Base-by-base conservation (phyloP, 768 basidiomycete species). In the Pulveroboletus sp. region DNA sequence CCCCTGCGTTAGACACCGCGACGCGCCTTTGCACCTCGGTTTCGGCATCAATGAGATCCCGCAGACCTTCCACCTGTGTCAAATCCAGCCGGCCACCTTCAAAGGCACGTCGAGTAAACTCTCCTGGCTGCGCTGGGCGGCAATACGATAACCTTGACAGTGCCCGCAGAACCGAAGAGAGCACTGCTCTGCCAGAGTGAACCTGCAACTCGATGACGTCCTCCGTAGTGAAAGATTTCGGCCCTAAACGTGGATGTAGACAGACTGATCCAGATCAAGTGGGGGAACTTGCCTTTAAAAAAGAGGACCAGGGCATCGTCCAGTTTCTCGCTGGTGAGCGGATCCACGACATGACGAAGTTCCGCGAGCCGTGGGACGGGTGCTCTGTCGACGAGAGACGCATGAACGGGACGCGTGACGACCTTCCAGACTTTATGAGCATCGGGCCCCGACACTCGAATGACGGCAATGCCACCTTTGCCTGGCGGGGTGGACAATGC, bases 401-500 rank as follows among this genome's bases (percentile, higher is more conserved):
- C 27, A 23, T 20, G 52, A 17, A 48, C 3, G 6, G 71, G 64
- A 47, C 73, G 73, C 0, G 90, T 81, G 69, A 92, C 74, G 4
- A 59, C 63, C 31, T 69, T 66, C 80, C 84, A 88, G 2, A 90
- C 88, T 1, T 69, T 55, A 19, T 76, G 63, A 0, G 83, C 84
- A 37, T 81, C 80, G 1, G 89, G 88, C 0, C 93, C 93, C 2
- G 91, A 93, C 9, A 95, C 72, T 49, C 93, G 78, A 43, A 94
- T 70, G 33, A 95, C 82, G 1, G 84, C 90, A 16, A 95, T 77
- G 14, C 92, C 93, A 4, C 79, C 90, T 52, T 85, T 91, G 1
- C 91, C 93, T 3, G 87, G 82, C 2, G 92, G 89, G 0, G 91
- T 93, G 1, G 92, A 90, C 23, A 94, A 75, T 2, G 92, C 93